A percentile compares a stretch with the other conserved stretches of the same genome.
Evolutionary conservation across 2,329 filamentous ascomycete species (phyloP).

Genomic region (Ascochyta rabiei): DNA sequence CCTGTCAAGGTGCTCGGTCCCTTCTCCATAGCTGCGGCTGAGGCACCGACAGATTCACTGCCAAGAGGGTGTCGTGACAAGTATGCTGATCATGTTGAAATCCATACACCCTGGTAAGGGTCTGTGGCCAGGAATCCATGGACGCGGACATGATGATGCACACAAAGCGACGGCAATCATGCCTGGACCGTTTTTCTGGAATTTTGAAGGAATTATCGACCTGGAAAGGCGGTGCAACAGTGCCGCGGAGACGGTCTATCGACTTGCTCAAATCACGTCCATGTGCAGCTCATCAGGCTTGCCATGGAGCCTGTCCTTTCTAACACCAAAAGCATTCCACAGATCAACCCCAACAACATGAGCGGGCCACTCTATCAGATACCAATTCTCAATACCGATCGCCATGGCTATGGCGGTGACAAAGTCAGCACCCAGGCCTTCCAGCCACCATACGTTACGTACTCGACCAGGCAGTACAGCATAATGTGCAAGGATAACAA

Average conservation of each 20-base stretch:
- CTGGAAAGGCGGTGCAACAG: too few species aligned
- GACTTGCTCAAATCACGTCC: constrained; percentile 33
- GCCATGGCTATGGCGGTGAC: constrained; percentile 43
- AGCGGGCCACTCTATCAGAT: constrained; percentile 41
- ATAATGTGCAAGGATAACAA: constrained; percentile 49
- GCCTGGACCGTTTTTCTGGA: neutral
- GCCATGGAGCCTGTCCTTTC: constrained; percentile 28
- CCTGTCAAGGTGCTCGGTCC: neutral
- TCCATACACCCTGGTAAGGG: neutral
- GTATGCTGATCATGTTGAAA: neutral
- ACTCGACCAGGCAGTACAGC: constrained; percentile 45
- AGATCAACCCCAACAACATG: constrained; percentile 36
- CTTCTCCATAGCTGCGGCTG: neutral
- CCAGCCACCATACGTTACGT: constrained; percentile 45
- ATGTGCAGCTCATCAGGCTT: constrained; percentile 33
- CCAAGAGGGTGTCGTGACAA: neutral
- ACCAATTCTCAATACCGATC: constrained; percentile 38
- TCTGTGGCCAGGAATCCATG: neutral
- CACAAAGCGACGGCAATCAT: neutral
- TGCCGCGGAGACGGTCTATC: neutral
- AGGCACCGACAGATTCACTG: neutral
- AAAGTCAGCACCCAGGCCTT: constrained; percentile 41
- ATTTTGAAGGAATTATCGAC: neutral
- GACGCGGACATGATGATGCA: neutral
- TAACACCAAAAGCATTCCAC: constrained; percentile 27